Base-by-base conservation (phyloP, 2,329 filamentous ascomycete species). In the Periconia macrospinosa region DNA sequence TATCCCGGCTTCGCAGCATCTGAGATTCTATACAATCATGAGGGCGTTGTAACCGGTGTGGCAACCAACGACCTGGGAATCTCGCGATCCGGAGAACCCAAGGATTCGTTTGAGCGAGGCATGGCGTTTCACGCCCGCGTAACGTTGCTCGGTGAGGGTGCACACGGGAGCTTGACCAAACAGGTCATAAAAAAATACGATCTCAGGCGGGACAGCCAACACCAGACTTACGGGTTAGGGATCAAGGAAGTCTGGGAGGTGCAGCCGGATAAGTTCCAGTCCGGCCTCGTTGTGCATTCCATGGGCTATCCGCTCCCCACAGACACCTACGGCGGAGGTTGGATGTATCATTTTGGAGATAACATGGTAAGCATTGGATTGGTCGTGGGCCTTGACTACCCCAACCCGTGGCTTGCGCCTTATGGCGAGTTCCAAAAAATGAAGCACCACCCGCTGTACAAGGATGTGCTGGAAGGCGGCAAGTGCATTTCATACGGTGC, bases 261-360 rank as follows among this genome's bases (percentile, higher is more conserved):
- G 30, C 85, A 92, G 65, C 92, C 94, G 0, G 91, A 90, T 65
- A 97, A 96, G 76, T 97, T 97, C 76, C 82, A 88, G 56, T 89
- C 89, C 69, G 94, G 94, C 49, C 81, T 93, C 62, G 85, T 97
- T 44, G 85, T 87, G 3, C 94, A 99, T 78, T 90, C 91, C 5
- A 86, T 99, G 87, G 94, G 94, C 18, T 97, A 96, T 69, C 94
- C 94, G 18, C 78, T 99, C 43, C 85, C 91, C 15, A 85, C 82
- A 64, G 89, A 97, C 70, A 94, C 92, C 9, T 99, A 99, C 71
- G 94, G 94, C 62, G 94, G 94, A 61, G 92, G 90, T n/a, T 99
- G 92, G 87, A 92, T 99, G 90, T 99, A 99, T 71, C 94, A 99
- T 75, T 99, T 97, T 75, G 94, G 92, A 37, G 93, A 99, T 66